phyloP scores from a whole-genome alignment of 75 land plant species.

The Cupressus sempervirens region DNA sequence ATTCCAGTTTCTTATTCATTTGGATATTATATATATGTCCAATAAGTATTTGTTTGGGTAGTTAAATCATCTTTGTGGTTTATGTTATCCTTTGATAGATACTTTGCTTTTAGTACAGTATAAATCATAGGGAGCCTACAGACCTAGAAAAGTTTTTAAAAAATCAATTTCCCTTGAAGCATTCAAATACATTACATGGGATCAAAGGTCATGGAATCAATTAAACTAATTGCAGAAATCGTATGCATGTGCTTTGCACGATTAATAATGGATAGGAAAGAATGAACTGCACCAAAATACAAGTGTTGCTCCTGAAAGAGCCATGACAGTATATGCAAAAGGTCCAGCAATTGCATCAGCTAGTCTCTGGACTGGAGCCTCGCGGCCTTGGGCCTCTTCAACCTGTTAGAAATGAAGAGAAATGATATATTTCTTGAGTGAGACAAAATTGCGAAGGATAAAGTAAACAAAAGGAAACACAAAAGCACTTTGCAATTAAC shows the following conservation, averaged over 20 bases:
- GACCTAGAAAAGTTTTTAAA: background rate
- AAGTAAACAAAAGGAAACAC: background rate
- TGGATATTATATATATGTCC: background rate
- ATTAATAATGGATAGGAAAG: background rate
- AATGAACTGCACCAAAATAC: slow-evolving; percentile 59
- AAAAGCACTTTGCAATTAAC: background rate
- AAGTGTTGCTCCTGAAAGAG: slow-evolving; percentile 89
- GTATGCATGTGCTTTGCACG: background rate
- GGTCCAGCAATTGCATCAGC: slow-evolving; percentile 98
- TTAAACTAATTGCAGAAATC: background rate
- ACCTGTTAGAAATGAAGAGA: slow-evolving; percentile 42
- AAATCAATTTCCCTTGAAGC: background rate
- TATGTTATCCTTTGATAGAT: background rate
- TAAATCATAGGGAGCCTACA: background rate
- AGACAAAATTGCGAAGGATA: background rate
- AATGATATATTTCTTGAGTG: background rate
- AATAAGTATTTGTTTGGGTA: background rate
- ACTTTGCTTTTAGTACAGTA: background rate
- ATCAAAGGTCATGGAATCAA: background rate
- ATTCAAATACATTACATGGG: background rate
- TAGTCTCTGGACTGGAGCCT: slow-evolving; percentile 96
- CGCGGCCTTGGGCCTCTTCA: slow-evolving; percentile 95
- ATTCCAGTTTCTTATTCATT: background rate
- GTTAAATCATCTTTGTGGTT: background rate
- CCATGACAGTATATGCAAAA: slow-evolving; percentile 90